Evolutionary conservation across 2,329 filamentous ascomycete species (phyloP), one percentile per base, ranked within the genome.

Genomic region (Orbilia blumenaviensis): DNA sequence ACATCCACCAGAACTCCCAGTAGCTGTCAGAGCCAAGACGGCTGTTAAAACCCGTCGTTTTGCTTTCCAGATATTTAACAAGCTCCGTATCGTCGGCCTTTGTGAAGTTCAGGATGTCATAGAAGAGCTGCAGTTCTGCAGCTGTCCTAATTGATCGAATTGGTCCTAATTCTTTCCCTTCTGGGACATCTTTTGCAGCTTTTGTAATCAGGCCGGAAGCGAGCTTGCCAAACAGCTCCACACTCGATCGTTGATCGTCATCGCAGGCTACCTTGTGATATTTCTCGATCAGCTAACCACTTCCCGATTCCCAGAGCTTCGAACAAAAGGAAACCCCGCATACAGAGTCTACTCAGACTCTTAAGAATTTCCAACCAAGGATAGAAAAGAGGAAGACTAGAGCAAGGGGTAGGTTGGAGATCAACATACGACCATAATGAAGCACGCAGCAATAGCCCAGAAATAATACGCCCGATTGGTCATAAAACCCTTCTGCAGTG

Each of bases 171-270:
- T 80, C 77, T 10, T 80, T 79, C 42, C 79, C 78, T 42, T 77
- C 56, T 2, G 80, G 78, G n/a, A 79, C 79, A 18, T 81, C 80
- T 23, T 66, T 66, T 16, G 78, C 79, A n/a, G 80, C 78, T 60
- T 81, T 81, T n/a, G 78, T 78, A 64, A 81, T 80, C 80, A 81
- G 81, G 50, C 78, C 77, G 71, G 80, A 81, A 29, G 80, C 80
- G 29, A 81, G 78, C 42, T 73, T 80, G 18, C 80, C 80, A 69
- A 80, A 81, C 14, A 81, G 29, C 50, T 78, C 80, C 44, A 77
- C 67, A 52, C 79, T 78, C 18, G 78, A 52, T 66, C 72, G 72
- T 66, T 66, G 72, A 66, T 69, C 64, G 58, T 77, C 66, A 52
- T 77, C 64, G 66, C 58, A 77, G 52, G 72, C 66, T 77, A 69